phyloP scores from a whole-genome alignment of 805 yeast species.

The Ogataea sp. region DNA sequence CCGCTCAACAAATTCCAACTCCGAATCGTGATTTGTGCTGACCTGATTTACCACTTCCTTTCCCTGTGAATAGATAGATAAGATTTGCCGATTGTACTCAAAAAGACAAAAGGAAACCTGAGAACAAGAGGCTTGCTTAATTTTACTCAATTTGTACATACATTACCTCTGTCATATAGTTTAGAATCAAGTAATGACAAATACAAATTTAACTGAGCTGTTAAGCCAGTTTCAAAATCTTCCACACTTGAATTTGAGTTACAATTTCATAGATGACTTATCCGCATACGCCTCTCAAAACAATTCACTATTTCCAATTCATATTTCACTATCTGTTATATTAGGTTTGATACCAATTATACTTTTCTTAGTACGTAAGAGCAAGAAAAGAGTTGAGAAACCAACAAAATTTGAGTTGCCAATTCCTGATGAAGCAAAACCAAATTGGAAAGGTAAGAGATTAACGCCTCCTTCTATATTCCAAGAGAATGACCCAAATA shows the following conservation, averaged over 20 bases:
- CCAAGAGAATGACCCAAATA: conserved; percentile 53
- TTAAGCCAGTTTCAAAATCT: neutral
- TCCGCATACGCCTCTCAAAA: neutral
- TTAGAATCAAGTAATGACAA: neutral
- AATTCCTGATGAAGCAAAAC: conserved; percentile 70
- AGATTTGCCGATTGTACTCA: too few species aligned
- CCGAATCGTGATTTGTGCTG: too few species aligned
- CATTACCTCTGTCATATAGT: too few species aligned
- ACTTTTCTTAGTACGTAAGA: conserved; percentile 14
- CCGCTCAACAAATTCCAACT: too few species aligned
- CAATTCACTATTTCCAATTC: conserved; percentile 16
- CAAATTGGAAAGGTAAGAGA: conserved; percentile 89
- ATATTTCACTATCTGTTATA: conserved; percentile 21
- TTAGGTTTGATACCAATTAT: conserved; percentile 15
- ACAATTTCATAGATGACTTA: neutral
- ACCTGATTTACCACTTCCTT: too few species aligned
- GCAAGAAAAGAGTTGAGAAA: conserved; percentile 18
- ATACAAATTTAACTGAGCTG: neutral
- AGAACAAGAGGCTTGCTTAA: too few species aligned
- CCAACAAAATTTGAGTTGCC: conserved; percentile 43
- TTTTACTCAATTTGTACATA: too few species aligned
- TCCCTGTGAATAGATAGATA: too few species aligned
- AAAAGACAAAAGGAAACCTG: too few species aligned
- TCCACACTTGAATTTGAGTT: neutral
- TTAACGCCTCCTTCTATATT: conserved; percentile 54